These are phyloP conservation scores for Penicillium simplicissimum DNA, from an alignment of 495 filamentous ascomycete species.

Conservation along the genomic window DNA sequence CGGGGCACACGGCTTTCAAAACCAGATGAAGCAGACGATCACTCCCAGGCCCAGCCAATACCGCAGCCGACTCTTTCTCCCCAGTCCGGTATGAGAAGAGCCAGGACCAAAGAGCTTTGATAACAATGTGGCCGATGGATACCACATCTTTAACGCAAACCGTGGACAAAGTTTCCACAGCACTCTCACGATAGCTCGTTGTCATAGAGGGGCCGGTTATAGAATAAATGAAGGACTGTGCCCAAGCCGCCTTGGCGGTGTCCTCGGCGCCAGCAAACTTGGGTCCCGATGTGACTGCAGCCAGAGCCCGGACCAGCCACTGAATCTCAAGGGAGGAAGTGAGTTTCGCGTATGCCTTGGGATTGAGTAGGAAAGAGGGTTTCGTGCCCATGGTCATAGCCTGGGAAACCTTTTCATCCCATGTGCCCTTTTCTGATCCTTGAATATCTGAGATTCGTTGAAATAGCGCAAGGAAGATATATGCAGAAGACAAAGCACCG, in stretches of 20 bases:
- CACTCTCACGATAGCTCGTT: slow-evolving; percentile 57
- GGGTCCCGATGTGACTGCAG: slow-evolving; percentile 53
- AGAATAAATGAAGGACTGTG: slow-evolving; percentile 77
- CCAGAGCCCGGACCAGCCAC: slow-evolving; percentile 74
- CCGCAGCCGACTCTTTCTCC: slow-evolving; percentile 77
- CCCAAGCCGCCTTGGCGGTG: slow-evolving; percentile 61
- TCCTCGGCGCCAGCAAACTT: slow-evolving; percentile 37
- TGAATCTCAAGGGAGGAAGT: slow-evolving; percentile 66
- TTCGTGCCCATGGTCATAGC: slow-evolving; percentile 68
- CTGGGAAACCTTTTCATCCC: slow-evolving; percentile 58
- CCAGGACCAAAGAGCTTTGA: slow-evolving; percentile 84
- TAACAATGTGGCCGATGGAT: slow-evolving; percentile 57
- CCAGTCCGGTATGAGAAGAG: slow-evolving; percentile 58
- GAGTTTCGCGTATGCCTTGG: slow-evolving; percentile 79
- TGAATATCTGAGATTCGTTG: slow-evolving; percentile 33
- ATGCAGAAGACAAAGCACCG: slow-evolving; percentile 72
- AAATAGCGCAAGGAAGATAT: slow-evolving; percentile 67
- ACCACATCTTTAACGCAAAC: slow-evolving; percentile 57
- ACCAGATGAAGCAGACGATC: slow-evolving; percentile 55
- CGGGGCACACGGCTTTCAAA: slow-evolving; percentile 70
- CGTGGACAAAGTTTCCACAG: slow-evolving; percentile 55
- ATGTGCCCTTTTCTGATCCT: slow-evolving; percentile 35
- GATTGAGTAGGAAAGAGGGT: slow-evolving; percentile 81
- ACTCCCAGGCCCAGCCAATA: slow-evolving; percentile 64
- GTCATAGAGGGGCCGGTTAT: slow-evolving; percentile 61